Evolutionary conservation across 2,329 filamentous ascomycete genomes (phyloP).

Genomic region (Colletotrichum somersetense): DNA sequence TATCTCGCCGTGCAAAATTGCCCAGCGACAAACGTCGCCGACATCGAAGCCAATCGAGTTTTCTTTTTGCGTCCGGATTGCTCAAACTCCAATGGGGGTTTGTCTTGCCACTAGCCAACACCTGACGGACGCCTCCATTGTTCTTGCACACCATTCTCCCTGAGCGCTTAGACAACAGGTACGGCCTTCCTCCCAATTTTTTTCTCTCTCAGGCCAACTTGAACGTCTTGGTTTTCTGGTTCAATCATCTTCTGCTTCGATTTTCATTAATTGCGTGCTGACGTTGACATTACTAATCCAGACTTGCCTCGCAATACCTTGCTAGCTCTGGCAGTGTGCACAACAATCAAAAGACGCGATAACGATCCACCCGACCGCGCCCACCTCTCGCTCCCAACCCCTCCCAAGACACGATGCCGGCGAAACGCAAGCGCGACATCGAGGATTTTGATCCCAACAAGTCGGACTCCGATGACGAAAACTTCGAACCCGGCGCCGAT

Average conservation of each 20-base stretch:
- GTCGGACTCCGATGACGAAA: conserved; percentile 75
- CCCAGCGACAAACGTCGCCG: conserved; percentile 18
- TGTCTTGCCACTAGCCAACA: conserved; percentile 12
- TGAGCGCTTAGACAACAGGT: conserved; percentile 29
- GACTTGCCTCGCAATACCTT: conserved; percentile 8
- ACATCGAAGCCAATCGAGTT: conserved; percentile 9
- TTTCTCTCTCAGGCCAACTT: not conserved
- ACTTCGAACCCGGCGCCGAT: conserved; percentile 69
- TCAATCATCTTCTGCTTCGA: not conserved
- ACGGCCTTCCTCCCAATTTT: conserved; percentile 15
- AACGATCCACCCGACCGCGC: conserved; percentile 4
- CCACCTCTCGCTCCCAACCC: not conserved
- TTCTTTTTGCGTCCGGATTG: conserved; percentile 18
- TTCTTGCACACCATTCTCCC: conserved; percentile 33
- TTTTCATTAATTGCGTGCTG: not conserved
- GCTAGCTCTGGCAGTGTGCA: conserved; percentile 24
- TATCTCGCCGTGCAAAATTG: conserved; percentile 20
- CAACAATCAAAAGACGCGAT: conserved; percentile 28
- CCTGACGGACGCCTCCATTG: conserved; percentile 38
- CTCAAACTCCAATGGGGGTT: conserved; percentile 28
- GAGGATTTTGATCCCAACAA: conserved; percentile 75
- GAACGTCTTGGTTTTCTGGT: not conserved
- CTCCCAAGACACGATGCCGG: conserved; percentile 52
- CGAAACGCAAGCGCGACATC: conserved; percentile 70
- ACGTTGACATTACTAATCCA: conserved; percentile 7